Evolutionary conservation across 1,284 basidiomycete species (phyloP), one percentile per base, ranked within the genome.

Genomic region (Pisolithus thermaeus): DNA sequence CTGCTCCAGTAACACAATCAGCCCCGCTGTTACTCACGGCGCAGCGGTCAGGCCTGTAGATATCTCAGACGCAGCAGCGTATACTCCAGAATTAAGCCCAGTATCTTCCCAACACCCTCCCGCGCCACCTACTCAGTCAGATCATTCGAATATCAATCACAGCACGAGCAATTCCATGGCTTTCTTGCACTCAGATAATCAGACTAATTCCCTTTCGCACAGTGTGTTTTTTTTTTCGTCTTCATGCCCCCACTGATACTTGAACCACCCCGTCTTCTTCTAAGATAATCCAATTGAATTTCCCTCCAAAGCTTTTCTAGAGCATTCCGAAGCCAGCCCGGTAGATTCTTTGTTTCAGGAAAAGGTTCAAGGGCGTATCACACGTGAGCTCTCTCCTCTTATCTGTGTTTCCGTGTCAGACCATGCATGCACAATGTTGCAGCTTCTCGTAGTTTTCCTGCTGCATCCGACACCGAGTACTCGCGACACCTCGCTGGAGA

Each of bases 371-470:
- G 60, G 54, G 27, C 52, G 53, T 58, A 56, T 63, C 53, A 64
- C 59, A 63, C 54, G 63, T 68, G 46, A 43, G 63, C 12, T 18
- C 23, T 16, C 9, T 35, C 32, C 8, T 35, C 2, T 11, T 6
- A 3, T n/a, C 6, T 18, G n/a, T 4, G 11, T n/a, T n/a, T 41
- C 14, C 14, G 11, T 12, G 7, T 28, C 39, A 60, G 40, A 65
- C 50, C 18, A 45, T 28, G 20, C 3, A 20, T 52, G 12, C 4
- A 14, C 32, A 12, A 30, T 16, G 23, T 7, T 7, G 18, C 47
- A 65, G 63, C 58, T 18, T 67, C 66, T 23, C 60, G 65, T 54
- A 65, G 57, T 40, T 60, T 53, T 52, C 52, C 61, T 38, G 53
- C 47, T 52, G 41, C 56, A 35, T 51, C 51, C 22, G 41, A 11